These are phyloP conservation scores for Pisolithus orientalis DNA, from an alignment of 768 basidiomycete species.

Conservation along the genomic window DNA sequence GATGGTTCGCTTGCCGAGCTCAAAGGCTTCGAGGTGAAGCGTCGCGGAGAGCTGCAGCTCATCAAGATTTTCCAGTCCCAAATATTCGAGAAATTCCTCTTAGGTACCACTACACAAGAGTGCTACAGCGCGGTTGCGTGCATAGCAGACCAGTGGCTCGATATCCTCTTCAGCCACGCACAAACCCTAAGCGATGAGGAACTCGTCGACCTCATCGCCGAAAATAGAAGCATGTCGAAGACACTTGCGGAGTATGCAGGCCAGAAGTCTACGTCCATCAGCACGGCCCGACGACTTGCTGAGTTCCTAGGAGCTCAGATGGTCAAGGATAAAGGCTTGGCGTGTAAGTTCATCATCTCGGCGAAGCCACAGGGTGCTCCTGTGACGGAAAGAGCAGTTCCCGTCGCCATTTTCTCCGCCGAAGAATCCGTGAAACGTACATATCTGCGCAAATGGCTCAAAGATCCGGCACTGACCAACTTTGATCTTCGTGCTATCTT, in stretches of 20 bases:
- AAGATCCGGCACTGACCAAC: conserved; percentile 78
- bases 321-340: conserved; percentile 99
- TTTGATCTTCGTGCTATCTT: conserved; percentile 93
- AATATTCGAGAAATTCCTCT: conserved; percentile 95
- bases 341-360: conserved; percentile 99
- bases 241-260: conserved; percentile 93
- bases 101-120: conserved; percentile 89
- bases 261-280: conserved; percentile 98
- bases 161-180: conserved; percentile 84
- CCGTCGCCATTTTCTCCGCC: conserved; percentile 95
- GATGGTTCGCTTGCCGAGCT: conserved; percentile 96
- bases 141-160: conserved; percentile 95
- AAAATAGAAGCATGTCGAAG: conserved; percentile 96
- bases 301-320: conserved; percentile 97
- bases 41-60: conserved; percentile 93
- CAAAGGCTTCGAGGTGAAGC: conserved; percentile 98
- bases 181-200: conserved; percentile 86
- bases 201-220: conserved; percentile 94
- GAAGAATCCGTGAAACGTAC: conserved; percentile 85
- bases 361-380: conserved; percentile 88
- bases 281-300: conserved; percentile 88
- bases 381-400: conserved; percentile 94
- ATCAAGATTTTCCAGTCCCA: conserved; percentile 99
- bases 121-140: conserved; percentile 93
- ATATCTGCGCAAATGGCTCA: conserved; percentile 95